A percentile compares a stretch with the other conserved stretches of the same genome.
phyloP scores from a whole-genome alignment of 176 grass and related monocot species.

The Stipa capillata region DNA sequence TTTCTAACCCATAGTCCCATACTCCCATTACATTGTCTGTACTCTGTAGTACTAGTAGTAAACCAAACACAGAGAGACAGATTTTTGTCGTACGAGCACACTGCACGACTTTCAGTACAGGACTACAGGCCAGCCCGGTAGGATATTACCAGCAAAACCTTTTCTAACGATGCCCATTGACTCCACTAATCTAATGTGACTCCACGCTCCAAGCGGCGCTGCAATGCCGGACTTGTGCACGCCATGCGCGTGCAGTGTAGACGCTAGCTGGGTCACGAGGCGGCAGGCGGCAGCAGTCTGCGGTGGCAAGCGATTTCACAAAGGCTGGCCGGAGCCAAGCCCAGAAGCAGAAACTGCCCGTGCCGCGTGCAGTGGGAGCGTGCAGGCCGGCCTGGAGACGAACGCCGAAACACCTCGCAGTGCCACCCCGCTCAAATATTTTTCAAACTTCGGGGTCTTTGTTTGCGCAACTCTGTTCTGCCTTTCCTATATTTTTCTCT shows the following conservation, averaged over 20 bases:
- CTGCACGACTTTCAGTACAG: no score
- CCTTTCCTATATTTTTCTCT: neutral
- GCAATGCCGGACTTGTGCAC: neutral
- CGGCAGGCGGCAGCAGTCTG: neutral
- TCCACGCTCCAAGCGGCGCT: neutral
- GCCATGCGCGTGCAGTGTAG: neutral
- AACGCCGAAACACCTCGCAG: neutral
- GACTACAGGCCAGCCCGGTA: no score
- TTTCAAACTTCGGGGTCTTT: conserved; percentile 23
- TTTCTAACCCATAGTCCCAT: neutral
- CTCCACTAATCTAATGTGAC: neutral
- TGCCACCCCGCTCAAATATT: neutral
- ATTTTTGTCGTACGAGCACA: neutral
- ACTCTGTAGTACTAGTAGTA: neutral
- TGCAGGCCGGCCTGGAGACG: conserved; percentile 25
- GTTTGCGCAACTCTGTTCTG: neutral
- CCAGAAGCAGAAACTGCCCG: neutral
- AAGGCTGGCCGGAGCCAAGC: neutral
- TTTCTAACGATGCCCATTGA: neutral
- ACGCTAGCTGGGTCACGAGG: neutral
- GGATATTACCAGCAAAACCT: no score
- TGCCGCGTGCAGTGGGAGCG: conserved; percentile 32
- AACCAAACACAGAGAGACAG: neutral
- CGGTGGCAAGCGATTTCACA: neutral
- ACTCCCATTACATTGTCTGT: neutral